Base-by-base conservation (phyloP, 352 stramenopile species). In the Pythium utonaiense region DNA sequence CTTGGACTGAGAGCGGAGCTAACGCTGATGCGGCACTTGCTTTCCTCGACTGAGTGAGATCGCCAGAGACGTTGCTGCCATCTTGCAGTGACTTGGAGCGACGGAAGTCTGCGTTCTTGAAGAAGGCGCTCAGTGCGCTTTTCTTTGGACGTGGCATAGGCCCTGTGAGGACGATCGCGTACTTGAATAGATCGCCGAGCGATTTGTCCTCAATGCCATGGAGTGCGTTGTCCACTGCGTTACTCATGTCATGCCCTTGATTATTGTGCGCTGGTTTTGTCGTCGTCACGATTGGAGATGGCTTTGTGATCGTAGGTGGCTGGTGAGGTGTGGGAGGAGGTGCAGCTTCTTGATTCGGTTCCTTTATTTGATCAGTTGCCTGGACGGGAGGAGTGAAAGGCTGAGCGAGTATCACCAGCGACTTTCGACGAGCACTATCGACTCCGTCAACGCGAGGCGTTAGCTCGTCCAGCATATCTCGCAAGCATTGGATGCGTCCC, bases 181-280 rank as follows among this genome's bases (percentile, higher is more conserved):
- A 90, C 57, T 88, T 90, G 70, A 90, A 88, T 21, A 90, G 58
- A 14, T 79, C 72, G 2, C 73, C 75, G 1, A 89, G 51, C 3
- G 74, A 85, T 4, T 67, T 64, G 19, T 89, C 74, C 25, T 87
- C 64, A 27, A 71, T 69, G 8, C 76, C 75, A 1, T 66, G 22
- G 17, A 51, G 22, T 36, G 38, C 34, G 21, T 48, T 27, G 19
- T 51, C 42, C 14, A 33, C 3, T 4, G 24, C 21, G 3, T 30
- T 25, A 19, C 36, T 47, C 12, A 47, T 8, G 14, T 47, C 40
- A n/a, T 47, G 40, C 5, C n/a, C 17, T 27, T 47, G 40, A 19
- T 47, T 47, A 8, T 19, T 25, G 3, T 22, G 45, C n/a, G 25
- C 24, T 54, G 49, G 41, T 54, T 59, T 49, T 40, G 44, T 7